These are phyloP conservation scores for Silene vulgaris DNA, from an alignment of 179 eudicot species.

Conservation along the genomic window DNA sequence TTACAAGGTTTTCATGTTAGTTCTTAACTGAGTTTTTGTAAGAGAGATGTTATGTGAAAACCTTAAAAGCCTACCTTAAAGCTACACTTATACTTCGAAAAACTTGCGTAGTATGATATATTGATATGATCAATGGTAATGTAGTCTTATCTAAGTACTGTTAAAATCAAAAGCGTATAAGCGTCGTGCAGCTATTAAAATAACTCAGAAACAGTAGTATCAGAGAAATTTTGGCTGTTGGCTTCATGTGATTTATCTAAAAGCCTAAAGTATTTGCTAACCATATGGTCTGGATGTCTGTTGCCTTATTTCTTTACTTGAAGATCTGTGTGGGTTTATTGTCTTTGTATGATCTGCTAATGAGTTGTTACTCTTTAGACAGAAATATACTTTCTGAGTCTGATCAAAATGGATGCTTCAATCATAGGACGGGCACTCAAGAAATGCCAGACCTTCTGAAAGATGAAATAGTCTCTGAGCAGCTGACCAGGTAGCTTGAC, in stretches of 20 bases:
- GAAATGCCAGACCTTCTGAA: constrained; percentile 41
- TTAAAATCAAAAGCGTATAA: background rate
- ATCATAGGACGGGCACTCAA: constrained; percentile 26
- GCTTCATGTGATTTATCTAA: background rate
- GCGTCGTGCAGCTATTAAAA: background rate
- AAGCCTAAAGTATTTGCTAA: background rate
- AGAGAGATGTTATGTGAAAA: background rate
- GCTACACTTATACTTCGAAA: background rate
- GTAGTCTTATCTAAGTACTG: background rate
- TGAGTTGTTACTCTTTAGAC: constrained; percentile 27
- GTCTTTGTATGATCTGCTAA: background rate
- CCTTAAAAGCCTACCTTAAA: background rate
- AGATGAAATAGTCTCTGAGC: constrained; percentile 94
- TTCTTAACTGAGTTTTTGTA: background rate
- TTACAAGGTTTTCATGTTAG: background rate
- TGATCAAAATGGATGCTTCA: constrained; percentile 24
- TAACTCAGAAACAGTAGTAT: background rate
- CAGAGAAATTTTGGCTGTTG: background rate
- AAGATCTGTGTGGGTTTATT: background rate
- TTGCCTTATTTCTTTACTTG: background rate
- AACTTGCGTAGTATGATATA: background rate
- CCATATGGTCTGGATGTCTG: background rate
- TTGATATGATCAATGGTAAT: background rate
- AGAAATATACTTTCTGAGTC: constrained; percentile 23
- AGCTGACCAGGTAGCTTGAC: constrained; percentile 71